A percentile compares a stretch with the other conserved stretches of the same genome.
Evolutionary conservation across 2,329 filamentous ascomycete species (phyloP).

Genomic region (Clonostachys byssicola): DNA sequence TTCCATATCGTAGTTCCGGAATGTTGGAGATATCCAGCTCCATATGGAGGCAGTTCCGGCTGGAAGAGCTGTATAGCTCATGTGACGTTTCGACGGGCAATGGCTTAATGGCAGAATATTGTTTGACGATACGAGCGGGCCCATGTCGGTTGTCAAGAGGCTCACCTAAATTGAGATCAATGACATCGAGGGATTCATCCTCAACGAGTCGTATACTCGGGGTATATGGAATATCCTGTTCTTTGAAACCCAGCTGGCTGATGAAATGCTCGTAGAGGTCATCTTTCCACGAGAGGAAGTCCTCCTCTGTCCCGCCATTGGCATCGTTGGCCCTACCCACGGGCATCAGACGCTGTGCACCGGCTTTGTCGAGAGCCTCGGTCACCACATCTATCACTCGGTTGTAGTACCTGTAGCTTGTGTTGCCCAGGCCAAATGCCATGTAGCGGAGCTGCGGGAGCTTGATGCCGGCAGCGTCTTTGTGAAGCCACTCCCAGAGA

Average conservation of each 20-base stretch:
- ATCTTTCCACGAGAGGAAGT: conserved; percentile 1
- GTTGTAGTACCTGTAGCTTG: conserved; percentile 31
- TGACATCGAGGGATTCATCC: neutral
- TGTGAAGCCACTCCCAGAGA: conserved; percentile 20
- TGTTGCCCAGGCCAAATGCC: conserved; percentile 31
- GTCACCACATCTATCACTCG: conserved; percentile 8
- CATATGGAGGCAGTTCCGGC: conserved; percentile 24
- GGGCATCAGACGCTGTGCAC: neutral
- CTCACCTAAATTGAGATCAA: neutral
- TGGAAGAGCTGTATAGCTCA: conserved; percentile 11
- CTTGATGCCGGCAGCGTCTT: conserved; percentile 3
- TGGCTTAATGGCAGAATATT: neutral
- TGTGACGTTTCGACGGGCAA: conserved; percentile 45
- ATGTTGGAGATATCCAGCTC: conserved; percentile 25
- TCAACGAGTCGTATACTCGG: neutral
- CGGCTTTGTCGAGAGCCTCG: neutral
- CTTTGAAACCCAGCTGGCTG: neutral
- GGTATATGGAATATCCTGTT: neutral
- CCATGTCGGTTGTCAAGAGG: neutral
- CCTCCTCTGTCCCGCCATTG: neutral
- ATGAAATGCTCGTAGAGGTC: neutral
- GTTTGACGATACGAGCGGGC: neutral
- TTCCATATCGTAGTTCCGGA: conserved; percentile 24
- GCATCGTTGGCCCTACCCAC: neutral
- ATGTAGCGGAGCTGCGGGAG: conserved; percentile 19